Evolutionary conservation across 371 early-diverging fungal genomes (phyloP).

Genomic region (Dipsacomyces acuminosporus): DNA sequence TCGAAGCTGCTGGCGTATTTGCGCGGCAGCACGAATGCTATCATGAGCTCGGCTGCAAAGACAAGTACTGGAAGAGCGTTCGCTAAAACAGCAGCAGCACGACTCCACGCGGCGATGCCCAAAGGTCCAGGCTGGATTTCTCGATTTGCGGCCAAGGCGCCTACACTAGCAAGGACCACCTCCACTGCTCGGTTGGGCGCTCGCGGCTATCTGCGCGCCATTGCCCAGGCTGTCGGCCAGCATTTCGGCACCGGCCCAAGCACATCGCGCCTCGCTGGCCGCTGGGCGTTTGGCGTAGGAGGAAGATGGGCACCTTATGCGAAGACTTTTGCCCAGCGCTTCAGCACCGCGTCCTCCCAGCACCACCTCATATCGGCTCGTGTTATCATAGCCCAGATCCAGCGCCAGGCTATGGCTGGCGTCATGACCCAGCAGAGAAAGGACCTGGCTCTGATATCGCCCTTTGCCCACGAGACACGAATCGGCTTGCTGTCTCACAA

Average conservation of each 20-base stretch:
- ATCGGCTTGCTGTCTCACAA: background rate
- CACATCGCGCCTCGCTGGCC: slow-evolving; percentile 10
- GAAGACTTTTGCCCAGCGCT: slow-evolving; percentile 7
- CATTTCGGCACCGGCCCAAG: slow-evolving; percentile 3
- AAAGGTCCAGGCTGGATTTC: slow-evolving; percentile 16
- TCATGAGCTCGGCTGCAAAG: background rate
- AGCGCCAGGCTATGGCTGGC: slow-evolving; percentile 22
- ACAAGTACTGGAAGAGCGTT: slow-evolving; percentile 1
- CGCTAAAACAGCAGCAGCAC: slow-evolving; percentile 20
- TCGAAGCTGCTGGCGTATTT: slow-evolving; percentile 25
- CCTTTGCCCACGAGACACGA: slow-evolving; percentile 12
- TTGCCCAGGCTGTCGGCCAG: slow-evolving; percentile 5
- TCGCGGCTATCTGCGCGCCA: slow-evolving; percentile 1
- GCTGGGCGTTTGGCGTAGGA: slow-evolving; percentile 29
- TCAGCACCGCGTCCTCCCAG: slow-evolving; percentile 12
- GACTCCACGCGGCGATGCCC: slow-evolving; percentile 21
- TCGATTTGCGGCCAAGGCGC: slow-evolving; percentile 5
- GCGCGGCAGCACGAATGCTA: slow-evolving; percentile 8
- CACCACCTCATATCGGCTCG: slow-evolving; percentile 10
- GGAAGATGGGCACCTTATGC: slow-evolving; percentile 37
- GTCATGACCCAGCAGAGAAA: slow-evolving; percentile 28
- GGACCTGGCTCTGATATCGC: slow-evolving; percentile 14
- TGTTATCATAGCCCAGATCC: slow-evolving; percentile 26
- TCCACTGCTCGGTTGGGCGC: slow-evolving; percentile 11
- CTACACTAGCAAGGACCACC: background rate